Base-by-base conservation (phyloP, 2,329 filamentous ascomycete species). In the Paramyrothecium sp. region DNA sequence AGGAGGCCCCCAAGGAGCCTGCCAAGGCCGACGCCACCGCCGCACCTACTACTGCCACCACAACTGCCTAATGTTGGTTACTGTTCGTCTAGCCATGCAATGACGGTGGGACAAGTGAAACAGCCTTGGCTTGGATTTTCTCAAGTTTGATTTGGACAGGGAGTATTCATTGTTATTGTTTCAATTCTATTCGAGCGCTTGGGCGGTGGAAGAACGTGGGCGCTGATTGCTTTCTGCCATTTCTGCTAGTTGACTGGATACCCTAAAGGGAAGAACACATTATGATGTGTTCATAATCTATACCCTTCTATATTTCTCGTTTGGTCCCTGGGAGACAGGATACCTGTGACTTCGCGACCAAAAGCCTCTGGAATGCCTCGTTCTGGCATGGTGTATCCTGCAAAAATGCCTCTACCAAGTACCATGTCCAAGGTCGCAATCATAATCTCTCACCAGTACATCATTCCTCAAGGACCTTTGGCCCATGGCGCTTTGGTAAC, bases 401-500 rank as follows among this genome's bases (percentile, higher is more conserved):
- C 10, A 30, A 10, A 30, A 4, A 30, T 5, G 26, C 4, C 10
- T 30, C 26, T 30, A 10, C 26, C 10, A 30, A 30, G 4, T 5
- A 10, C 26, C 26, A 30, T 30, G 26, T 30, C 26, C 4, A 30
- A 30, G 26, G 26, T 10, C 26, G 26, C 5, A 5, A 10, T 30
- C 26, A 30, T 5, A 30, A 10, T 30, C 4, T 30, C n/a, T 5
- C 26, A 30, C 26, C 4, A 5, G 10, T 30, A 30, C 26, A 30
- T 5, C 10, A 20, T 52, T 52, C 3, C 10, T 60, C 48, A 63
- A 10, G 30, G 19, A 56, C 69, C 71, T 61, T 71, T 77, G 1
- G 77, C 76, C 78, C 78, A 81, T 1, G 78, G 79, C 16, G 78
- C 78, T 61, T 75, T 79, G 7, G 78, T 81, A 23, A 78, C 60